phyloP scores from a whole-genome alignment of 139 green algal genomes.

The Chara braunii region DNA sequence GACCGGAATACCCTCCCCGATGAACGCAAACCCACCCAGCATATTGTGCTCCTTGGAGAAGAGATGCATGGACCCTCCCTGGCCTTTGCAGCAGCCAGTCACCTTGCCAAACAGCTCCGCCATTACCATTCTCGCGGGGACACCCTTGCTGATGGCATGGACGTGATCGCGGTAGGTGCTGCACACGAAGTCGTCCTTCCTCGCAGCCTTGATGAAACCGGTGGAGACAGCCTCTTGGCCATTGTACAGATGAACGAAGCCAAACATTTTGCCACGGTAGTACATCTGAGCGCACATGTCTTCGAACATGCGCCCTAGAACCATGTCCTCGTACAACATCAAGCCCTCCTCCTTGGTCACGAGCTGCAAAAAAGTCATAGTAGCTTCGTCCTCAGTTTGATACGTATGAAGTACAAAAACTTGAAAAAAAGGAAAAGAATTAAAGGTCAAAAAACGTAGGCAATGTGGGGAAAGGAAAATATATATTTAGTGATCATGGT shows the following conservation, averaged over 20 bases:
- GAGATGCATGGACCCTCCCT: constrained; percentile 98
- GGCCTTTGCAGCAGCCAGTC: constrained; percentile 85
- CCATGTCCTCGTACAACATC: constrained; percentile 49
- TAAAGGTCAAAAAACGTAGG: too few relatives aligned
- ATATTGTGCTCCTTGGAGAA: constrained; percentile 81
- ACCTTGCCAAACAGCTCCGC: constrained; percentile 98
- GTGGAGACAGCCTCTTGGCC: constrained; percentile 86
- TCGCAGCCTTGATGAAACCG: constrained; percentile 29
- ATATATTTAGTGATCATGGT: too few relatives aligned
- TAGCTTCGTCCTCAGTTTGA: too few relatives aligned
- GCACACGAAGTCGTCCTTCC: constrained; percentile 56
- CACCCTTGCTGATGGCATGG: constrained; percentile 85
- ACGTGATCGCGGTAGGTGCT: constrained; percentile 98
- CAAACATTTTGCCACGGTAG: constrained; percentile 84
- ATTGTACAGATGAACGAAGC: constrained; percentile 95
- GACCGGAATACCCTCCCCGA: constrained; percentile 93
- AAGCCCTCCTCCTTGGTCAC: too few relatives aligned
- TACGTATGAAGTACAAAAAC: too few relatives aligned
- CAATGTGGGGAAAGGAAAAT: too few relatives aligned
- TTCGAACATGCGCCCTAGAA: constrained; percentile 88
- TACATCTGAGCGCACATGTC: constrained; percentile 99
- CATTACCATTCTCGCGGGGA: constrained; percentile 78
- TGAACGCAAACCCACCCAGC: constrained; percentile 95
- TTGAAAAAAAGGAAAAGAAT: too few relatives aligned
- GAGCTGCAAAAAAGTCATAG: too few relatives aligned